These are phyloP conservation scores for Aspergillus piperis DNA, from an alignment of 2,329 filamentous ascomycete species.

Conservation along the genomic window DNA sequence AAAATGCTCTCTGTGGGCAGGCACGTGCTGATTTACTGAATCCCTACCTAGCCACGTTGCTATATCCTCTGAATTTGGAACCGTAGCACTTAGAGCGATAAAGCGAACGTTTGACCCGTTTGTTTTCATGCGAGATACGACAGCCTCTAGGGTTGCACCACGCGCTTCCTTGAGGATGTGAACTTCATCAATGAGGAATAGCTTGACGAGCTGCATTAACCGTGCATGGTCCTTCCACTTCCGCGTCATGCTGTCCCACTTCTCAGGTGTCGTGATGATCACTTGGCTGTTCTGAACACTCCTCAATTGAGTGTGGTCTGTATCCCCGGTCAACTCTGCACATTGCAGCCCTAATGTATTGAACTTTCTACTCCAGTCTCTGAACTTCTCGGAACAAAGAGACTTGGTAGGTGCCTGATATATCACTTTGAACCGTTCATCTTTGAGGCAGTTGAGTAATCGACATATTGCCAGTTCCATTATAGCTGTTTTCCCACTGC, in stretches of 20 bases:
- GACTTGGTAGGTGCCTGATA: conserved; percentile 86
- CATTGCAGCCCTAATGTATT: conserved; percentile 65
- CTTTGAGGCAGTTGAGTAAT: conserved; percentile 59
- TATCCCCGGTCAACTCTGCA: conserved; percentile 81
- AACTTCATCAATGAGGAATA: conserved; percentile 85
- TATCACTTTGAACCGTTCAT: conserved; percentile 72
- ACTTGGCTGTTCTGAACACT: conserved; percentile 74
- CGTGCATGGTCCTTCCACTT: conserved; percentile 81
- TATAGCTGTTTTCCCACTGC: conserved; percentile 80
- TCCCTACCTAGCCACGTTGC: conserved; percentile 75
- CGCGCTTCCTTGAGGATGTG: conserved; percentile 80
- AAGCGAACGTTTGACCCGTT: conserved; percentile 75
- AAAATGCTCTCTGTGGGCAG: conserved; percentile 69
- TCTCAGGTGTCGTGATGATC: conserved; percentile 85
- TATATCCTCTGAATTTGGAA: conserved; percentile 80
- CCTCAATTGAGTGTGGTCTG: conserved; percentile 65
- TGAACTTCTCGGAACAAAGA: conserved; percentile 72
- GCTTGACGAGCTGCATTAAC: conserved; percentile 71
- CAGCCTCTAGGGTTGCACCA: conserved; percentile 77
- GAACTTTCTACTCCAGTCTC: conserved; percentile 79
- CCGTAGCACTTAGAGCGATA: conserved; percentile 77
- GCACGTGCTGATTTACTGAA: conserved; percentile 58
- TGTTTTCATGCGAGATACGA: conserved; percentile 85
- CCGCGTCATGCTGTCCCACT: conserved; percentile 86
- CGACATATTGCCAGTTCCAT: conserved; percentile 81